Base-by-base conservation (phyloP, 1,284 basidiomycete genomes). In the Rhizopogon parksii region DNA sequence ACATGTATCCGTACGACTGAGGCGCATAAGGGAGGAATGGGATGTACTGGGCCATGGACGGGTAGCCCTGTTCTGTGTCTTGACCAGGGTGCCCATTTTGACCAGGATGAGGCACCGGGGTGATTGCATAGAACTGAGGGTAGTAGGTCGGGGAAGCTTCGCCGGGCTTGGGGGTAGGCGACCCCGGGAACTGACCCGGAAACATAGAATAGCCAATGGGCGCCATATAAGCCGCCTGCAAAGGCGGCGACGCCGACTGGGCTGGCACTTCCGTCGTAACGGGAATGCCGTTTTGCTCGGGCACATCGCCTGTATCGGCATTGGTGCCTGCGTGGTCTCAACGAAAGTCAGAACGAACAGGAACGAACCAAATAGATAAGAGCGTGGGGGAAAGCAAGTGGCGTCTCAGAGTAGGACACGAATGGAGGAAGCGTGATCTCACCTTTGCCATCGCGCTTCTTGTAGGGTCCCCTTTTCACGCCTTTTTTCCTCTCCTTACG, bases 371-470 rank as follows among this genome's bases (percentile, higher is more conserved):
- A 60, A 40, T 52, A 53, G 52, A 57, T 52, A 49, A 25, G 48
- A 55, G 40, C 58, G 50, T 49, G 37, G 56, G 21, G n/a, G 21
- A 34, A 15, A 47, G 50, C 46, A 6, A 48, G n/a, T 11, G 56
- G 60, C 49, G 47, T 54, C 47, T 55, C 21, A 55, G 57, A 40
- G 49, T 50, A 53, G 53, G 46, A 51, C 51, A 54, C 54, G 60
- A 46, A 56, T 49, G 47, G 46, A 66, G 58, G 52, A 36, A 69
- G 60, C 58, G 60, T 61, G 55, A 57, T 61, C 82, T 68, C 62
- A 87, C 86, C 78, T 78, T 83, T 87, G 77, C 78, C 82, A 83
- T 88, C 85, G 78, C 86, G 85, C 80, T 91, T 90, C 85, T 90
- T 92, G 84, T 92, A 92, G 68, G 90, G 90, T 43, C 89, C 90